phyloP scores from a whole-genome alignment of 495 filamentous ascomycete species.

The Schizothecium vesticola region DNA sequence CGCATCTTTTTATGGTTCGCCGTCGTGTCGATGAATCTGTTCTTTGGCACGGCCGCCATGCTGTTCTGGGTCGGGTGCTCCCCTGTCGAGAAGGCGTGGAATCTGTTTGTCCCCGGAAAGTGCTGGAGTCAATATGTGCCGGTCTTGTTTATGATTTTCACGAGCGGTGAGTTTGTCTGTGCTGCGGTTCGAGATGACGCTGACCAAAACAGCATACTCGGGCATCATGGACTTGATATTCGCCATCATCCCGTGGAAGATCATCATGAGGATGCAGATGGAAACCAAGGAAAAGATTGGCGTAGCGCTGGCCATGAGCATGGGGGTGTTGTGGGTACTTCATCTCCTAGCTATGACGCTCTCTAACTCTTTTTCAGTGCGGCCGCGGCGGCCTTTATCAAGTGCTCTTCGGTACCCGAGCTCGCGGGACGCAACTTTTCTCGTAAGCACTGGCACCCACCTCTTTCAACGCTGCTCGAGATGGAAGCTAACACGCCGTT shows the following conservation, averaged over 20 bases:
- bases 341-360: not conserved
- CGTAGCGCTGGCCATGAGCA: conserved; percentile 36
- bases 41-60: conserved; percentile 34
- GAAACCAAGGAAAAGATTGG: conserved; percentile 32
- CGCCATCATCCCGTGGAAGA: conserved; percentile 27
- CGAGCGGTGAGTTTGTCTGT: conserved; percentile 16
- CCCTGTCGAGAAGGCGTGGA: conserved; percentile 35
- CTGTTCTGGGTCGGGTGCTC: conserved; percentile 37
- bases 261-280: conserved; percentile 29
- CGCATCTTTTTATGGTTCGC: conserved; percentile 25
- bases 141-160: conserved; percentile 20
- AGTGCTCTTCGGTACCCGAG: conserved; percentile 27
- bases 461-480: not conserved
- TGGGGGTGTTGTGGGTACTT: conserved; percentile 21
- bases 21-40: conserved; percentile 33
- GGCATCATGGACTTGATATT: conserved; percentile 26
- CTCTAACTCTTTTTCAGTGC: conserved; percentile 5
- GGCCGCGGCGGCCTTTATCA: conserved; percentile 25
- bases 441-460: conserved; percentile 6
- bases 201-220: conserved; percentile 25
- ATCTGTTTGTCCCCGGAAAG: conserved; percentile 16
- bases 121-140: conserved; percentile 32
- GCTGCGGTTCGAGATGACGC: not conserved
- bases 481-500: not conserved
- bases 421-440: conserved; percentile 21